Evolutionary conservation across 106 monocot genomes (phyloP).

Genomic region (Cymbidium sinense): DNA sequence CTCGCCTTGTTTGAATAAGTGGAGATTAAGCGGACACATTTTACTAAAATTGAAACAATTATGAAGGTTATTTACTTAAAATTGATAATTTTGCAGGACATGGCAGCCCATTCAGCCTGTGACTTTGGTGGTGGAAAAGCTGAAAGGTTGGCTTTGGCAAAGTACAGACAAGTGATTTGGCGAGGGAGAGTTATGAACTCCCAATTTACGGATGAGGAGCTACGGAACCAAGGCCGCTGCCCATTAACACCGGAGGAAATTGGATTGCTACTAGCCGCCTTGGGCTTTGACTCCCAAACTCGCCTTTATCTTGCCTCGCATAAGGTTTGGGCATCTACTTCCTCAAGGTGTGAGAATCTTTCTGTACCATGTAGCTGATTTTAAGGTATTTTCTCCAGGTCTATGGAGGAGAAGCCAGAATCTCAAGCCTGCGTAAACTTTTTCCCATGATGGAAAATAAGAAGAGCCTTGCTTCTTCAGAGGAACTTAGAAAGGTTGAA

Average conservation of each 20-base stretch:
- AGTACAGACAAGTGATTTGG: conserved; percentile 92
- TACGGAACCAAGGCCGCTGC: conserved; percentile 74
- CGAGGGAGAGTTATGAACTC: conserved; percentile 92
- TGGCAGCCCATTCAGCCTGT: conserved; percentile 97
- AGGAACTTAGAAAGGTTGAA: conserved; percentile 69
- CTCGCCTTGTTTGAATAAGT: no score
- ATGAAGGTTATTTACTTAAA: background rate
- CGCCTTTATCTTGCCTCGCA: conserved; percentile 95
- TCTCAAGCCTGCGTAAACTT: conserved; percentile 69
- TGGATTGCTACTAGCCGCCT: conserved; percentile 72
- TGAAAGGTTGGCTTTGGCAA: conserved; percentile 79
- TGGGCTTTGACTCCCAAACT: conserved; percentile 81
- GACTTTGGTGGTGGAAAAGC: conserved; percentile 97
- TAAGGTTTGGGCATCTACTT: conserved; percentile 50
- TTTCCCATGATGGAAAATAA: conserved; percentile 95
- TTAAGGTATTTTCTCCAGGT: conserved; percentile 25
- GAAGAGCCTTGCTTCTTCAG: conserved; percentile 71
- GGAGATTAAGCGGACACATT: no score
- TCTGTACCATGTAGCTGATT: background rate
- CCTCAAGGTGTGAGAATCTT: background rate
- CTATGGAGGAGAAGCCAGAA: conserved; percentile 85
- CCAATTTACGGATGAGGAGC: conserved; percentile 81
- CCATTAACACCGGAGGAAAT: conserved; percentile 92
- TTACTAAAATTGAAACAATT: no score
- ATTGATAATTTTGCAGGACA: conserved; percentile 48